These are phyloP conservation scores for Solanum hybrid DNA, from an alignment of 305 asterid genomes.

Conservation along the genomic window DNA sequence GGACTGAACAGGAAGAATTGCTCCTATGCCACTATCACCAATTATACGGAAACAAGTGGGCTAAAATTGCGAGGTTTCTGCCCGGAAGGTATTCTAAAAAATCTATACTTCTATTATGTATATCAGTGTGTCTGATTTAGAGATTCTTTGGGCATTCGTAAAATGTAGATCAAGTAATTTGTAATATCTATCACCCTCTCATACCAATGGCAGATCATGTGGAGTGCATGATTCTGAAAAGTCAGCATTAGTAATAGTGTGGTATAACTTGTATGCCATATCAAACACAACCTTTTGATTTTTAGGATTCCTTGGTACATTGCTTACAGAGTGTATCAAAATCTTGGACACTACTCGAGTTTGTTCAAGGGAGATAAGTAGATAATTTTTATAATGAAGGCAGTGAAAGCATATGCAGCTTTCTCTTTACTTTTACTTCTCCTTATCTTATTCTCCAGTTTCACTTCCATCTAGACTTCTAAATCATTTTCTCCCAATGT, in stretches of 20 bases:
- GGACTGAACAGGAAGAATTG: constrained; percentile 62
- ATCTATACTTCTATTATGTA: not conserved
- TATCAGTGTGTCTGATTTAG: not conserved
- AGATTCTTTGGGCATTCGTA: not conserved
- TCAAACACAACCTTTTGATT: not conserved
- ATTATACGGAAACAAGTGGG: constrained; percentile 71
- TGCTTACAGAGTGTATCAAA: not conserved
- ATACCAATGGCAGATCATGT: not conserved
- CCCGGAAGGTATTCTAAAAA: constrained; percentile 62
- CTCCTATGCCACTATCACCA: constrained; percentile 42
- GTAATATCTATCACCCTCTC: not conserved
- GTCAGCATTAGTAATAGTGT: not conserved
- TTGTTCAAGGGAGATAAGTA: not conserved
- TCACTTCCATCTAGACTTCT: not conserved
- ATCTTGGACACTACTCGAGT: not conserved
- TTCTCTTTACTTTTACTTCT: not conserved
- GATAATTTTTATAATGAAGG: not conserved
- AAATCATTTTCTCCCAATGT: not conserved
- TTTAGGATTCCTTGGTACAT: not conserved
- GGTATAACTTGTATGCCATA: not conserved
- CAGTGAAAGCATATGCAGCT: not conserved
- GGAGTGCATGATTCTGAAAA: not conserved
- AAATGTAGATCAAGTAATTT: not conserved
- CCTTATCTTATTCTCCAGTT: not conserved
- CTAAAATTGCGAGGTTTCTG: constrained; percentile 64